Conservation (phyloP, 768 basidiomycete genomes). For the Russula emetica region DNA sequence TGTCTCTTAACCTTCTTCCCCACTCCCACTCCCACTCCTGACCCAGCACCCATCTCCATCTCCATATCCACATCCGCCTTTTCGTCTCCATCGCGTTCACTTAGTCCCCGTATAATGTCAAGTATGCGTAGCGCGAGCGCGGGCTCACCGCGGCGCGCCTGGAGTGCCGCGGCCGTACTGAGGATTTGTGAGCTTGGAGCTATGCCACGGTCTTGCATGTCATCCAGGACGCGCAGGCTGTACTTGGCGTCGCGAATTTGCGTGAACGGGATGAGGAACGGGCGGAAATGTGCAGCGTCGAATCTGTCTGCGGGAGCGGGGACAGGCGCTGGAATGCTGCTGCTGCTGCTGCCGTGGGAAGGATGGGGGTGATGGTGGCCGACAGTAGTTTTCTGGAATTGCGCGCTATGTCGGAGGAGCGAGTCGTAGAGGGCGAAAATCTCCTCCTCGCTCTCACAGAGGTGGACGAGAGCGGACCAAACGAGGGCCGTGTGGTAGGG, state of each 20-base stretch:
- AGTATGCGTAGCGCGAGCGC: conserved; percentile 41
- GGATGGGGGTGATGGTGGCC: neutral
- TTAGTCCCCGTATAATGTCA: neutral
- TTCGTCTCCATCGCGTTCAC: neutral
- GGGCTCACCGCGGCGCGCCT: conserved; percentile 40
- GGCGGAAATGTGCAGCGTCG: conserved; percentile 45
- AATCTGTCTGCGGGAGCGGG: conserved; percentile 17
- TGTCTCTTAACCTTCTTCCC: neutral
- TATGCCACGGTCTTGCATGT: conserved; percentile 49
- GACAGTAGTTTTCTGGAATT: neutral
- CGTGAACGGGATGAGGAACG: conserved; percentile 48
- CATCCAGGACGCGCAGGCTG: conserved; percentile 43
- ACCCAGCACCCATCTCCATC: too few relatives aligned
- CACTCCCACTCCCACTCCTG: neutral
- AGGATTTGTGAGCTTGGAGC: conserved; percentile 46
- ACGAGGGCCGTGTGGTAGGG: conserved; percentile 36
- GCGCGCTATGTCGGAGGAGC: conserved; percentile 33
- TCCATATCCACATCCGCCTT: neutral
- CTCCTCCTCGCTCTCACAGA: conserved; percentile 27
- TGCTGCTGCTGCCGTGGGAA: neutral
- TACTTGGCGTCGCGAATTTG: conserved; percentile 32
- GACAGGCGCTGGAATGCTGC: neutral
- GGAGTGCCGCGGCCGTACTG: conserved; percentile 47
- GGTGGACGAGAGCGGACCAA: conserved; percentile 35
- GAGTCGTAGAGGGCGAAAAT: conserved; percentile 43